Evolutionary conservation across 768 basidiomycete genomes (phyloP).

Genomic region (Cubamyces sp.): DNA sequence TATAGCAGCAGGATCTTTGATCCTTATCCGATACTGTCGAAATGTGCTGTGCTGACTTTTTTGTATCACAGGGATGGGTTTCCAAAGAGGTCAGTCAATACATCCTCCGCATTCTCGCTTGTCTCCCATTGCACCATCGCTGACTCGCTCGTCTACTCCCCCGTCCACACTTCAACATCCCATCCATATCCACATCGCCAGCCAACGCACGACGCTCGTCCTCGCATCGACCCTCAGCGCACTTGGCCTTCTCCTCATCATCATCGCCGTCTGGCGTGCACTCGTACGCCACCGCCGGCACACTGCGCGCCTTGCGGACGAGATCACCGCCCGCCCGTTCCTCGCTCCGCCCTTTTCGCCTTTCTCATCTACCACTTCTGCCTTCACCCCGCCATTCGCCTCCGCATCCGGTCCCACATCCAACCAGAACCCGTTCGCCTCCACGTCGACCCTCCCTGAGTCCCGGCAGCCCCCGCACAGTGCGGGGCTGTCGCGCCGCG

Average conservation of each 20-base stretch:
- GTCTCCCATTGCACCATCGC: too few relatives aligned
- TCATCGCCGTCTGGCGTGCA: slow-evolving; percentile 11
- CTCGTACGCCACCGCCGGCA: background rate
- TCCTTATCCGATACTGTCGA: too few relatives aligned
- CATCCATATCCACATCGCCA: background rate
- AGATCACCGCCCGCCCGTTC: slow-evolving; percentile 11
- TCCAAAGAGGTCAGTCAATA: too few relatives aligned
- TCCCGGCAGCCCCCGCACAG: too few relatives aligned
- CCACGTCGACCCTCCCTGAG: too few relatives aligned
- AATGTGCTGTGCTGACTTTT: too few relatives aligned
- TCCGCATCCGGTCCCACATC: background rate
- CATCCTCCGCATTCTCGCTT: too few relatives aligned
- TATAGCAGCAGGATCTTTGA: too few relatives aligned
- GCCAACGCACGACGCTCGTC: background rate
- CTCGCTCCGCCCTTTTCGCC: background rate
- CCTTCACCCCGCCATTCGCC: background rate
- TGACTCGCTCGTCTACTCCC: too few relatives aligned
- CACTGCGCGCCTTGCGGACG: background rate
- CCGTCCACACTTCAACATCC: background rate
- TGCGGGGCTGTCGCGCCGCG: too few relatives aligned
- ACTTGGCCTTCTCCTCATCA: slow-evolving; percentile 16
- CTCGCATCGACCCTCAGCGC: slow-evolving; percentile 10
- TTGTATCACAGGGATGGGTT: too few relatives aligned
- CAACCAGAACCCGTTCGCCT: background rate
- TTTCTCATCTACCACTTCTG: background rate